phyloP scores from a whole-genome alignment of 331 rosid genomes.

The Prunus yedoensis region DNA sequence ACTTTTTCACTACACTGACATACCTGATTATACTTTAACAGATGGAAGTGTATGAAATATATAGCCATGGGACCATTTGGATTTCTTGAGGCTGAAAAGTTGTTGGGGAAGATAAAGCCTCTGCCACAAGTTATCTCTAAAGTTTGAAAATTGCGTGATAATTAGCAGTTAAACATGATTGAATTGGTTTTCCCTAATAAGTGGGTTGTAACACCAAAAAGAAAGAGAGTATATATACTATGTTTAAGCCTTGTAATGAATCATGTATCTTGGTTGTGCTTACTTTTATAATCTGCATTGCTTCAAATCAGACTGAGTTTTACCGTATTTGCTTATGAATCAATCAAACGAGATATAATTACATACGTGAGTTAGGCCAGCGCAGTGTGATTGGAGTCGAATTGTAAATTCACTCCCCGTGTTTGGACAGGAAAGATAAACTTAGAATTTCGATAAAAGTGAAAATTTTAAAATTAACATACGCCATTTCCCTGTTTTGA shows the following conservation, averaged over 20 bases:
- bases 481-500: too few species aligned
- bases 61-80: slow-evolving; percentile 78
- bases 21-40: slow-evolving; percentile 29
- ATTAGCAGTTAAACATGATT: neutral
- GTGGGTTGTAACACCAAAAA: neutral
- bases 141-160: slow-evolving; percentile 17
- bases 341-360: too few species aligned
- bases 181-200: slow-evolving; percentile 11
- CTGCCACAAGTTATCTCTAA: slow-evolving; percentile 28
- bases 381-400: too few species aligned
- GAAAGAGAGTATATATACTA: neutral
- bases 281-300: neutral
- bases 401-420: too few species aligned
- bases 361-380: too few species aligned
- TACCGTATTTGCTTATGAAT: too few species aligned
- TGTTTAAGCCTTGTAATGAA: neutral
- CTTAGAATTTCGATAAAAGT: too few species aligned
- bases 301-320: neutral
- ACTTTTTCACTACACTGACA: neutral
- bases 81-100: slow-evolving; percentile 82
- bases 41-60: slow-evolving; percentile 74
- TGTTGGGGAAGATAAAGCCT: slow-evolving; percentile 78
- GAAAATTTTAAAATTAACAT: too few species aligned
- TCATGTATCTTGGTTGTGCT: neutral
- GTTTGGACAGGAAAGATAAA: too few species aligned